Evolutionary conservation across 176 grass and related monocot genomes (phyloP), one percentile per base, ranked within the genome.

Genomic region (Oryza punctata): DNA sequence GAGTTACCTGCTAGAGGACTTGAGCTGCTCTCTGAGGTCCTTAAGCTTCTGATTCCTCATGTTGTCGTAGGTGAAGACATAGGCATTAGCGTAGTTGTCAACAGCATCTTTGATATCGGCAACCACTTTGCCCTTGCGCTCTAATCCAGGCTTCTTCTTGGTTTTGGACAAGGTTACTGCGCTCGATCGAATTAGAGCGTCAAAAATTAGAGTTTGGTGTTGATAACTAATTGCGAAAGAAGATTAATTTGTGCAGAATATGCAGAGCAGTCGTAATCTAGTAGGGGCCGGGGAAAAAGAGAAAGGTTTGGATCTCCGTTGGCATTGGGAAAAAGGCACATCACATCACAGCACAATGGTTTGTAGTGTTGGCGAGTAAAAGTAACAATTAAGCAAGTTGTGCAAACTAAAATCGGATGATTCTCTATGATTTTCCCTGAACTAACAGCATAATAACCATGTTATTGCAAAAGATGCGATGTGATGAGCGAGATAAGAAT

Each of bases 31-130:
- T 80, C 87, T 92, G 28, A 99, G 89, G 66, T 81, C 85, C 87
- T 99, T 99, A 59, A 99, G 91, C 60, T 86, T 95, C 80, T 92
- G 96, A 71, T 97, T 97, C 76, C 93, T 93, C 96, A 96, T 99
- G 70, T 96, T 94, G 59, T 96, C 90, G 16, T 85, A 96, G 28
- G 89, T 94, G n/a, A 99, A 99, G 28, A 99, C 93, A 71, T 96
- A 99, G 18, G 84, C 87, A 18, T 65, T 90, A 59, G 28, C 28
- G 76, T 92, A 82, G 3, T 73, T 40, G 1, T 96, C 87, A 10
- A 96, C 3, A 0, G 83, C 96, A 15, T 99, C 57, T 77, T 94
- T 95, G 38, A 99, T 96, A 1, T 90, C 75, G 12, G 74, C 50
- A 12, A 99, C 96, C 46, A 99, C 87, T 19, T 80, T 85, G 69